A percentile compares a stretch with the other conserved stretches of the same genome.
Evolutionary conservation across 495 filamentous ascomycete species (phyloP).

Genomic region (Penicillium malachiteum): DNA sequence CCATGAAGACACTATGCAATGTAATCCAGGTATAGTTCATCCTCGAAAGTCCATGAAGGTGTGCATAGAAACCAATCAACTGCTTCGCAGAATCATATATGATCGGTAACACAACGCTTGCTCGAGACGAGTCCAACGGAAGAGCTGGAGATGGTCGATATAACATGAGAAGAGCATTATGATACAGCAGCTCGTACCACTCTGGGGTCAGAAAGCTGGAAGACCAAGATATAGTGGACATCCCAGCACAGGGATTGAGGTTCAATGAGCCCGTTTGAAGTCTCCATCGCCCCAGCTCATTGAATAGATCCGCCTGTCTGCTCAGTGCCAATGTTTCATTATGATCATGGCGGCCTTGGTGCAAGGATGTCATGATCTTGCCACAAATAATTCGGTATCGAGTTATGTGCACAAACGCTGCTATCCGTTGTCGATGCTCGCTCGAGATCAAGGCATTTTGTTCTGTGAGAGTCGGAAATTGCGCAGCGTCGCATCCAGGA

Average conservation of each 20-base stretch:
- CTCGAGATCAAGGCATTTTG: neutral
- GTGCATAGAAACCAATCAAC: constrained; percentile 19
- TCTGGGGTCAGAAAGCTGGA: constrained; percentile 23
- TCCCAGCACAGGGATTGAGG: neutral
- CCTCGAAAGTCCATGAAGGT: constrained; percentile 19
- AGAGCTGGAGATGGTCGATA: constrained; percentile 25
- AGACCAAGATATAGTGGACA: neutral
- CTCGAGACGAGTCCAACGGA: constrained; percentile 7
- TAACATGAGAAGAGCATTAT: constrained; percentile 25
- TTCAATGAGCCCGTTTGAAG: neutral
- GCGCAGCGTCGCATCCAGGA: constrained; percentile 6
- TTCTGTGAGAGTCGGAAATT: constrained; percentile 6
- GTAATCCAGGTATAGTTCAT: constrained; percentile 33
- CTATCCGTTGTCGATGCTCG: constrained; percentile 5
- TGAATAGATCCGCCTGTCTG: neutral
- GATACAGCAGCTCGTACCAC: constrained; percentile 30
- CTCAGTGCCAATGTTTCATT: neutral
- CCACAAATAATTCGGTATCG: constrained; percentile 22
- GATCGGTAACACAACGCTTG: constrained; percentile 12
- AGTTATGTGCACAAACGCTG: constrained; percentile 22
- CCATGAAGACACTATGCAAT: constrained; percentile 27
- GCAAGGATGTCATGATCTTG: constrained; percentile 16
- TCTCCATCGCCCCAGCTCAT: neutral
- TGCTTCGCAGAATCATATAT: constrained; percentile 21
- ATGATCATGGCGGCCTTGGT: constrained; percentile 4